Percentiles rank a stretch among this genome's conserved stretches.
These are phyloP conservation scores for Ustilago xerochloae DNA, from an alignment of 1,284 basidiomycete genomes.

Conservation along the genomic window DNA sequence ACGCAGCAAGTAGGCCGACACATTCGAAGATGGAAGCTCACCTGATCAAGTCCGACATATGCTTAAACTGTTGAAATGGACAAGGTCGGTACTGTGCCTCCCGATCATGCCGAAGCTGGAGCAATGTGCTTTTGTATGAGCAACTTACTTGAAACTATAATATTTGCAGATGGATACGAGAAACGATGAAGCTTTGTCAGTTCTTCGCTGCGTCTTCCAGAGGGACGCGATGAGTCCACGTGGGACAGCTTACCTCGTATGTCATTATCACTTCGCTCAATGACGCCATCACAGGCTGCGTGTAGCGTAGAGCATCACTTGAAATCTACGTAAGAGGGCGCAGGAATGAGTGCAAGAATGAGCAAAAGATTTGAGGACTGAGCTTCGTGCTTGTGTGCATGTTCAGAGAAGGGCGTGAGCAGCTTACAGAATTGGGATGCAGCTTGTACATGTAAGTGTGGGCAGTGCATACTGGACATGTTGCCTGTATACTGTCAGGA, in stretches of 20 bases:
- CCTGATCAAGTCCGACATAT: slow-evolving; percentile 38
- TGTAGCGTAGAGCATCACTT: background rate
- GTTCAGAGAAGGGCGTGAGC: too few species aligned
- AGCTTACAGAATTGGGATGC: slow-evolving; percentile 9
- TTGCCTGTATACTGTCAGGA: slow-evolving; percentile 7
- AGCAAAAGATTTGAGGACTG: too few species aligned
- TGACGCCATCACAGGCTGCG: background rate
- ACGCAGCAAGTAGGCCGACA: too few species aligned
- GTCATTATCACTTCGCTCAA: too few species aligned
- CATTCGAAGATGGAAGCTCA: background rate
- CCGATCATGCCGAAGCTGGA: background rate
- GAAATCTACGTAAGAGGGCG: background rate
- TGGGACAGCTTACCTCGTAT: too few species aligned
- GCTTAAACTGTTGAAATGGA: slow-evolving; percentile 22
- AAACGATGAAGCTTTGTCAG: background rate
- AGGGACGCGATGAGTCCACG: too few species aligned
- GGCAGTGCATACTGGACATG: slow-evolving; percentile 9
- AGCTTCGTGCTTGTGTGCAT: too few species aligned
- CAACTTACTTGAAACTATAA: slow-evolving; percentile 37
- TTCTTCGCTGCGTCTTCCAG: too few species aligned
- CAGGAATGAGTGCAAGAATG: background rate
- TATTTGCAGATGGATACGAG: background rate
- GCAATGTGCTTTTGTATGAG: background rate
- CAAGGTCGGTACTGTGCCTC: background rate
- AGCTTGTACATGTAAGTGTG: slow-evolving; percentile 14